Evolutionary conservation across 805 yeast species (phyloP).

Genomic region (Starmerella vaccinii): DNA sequence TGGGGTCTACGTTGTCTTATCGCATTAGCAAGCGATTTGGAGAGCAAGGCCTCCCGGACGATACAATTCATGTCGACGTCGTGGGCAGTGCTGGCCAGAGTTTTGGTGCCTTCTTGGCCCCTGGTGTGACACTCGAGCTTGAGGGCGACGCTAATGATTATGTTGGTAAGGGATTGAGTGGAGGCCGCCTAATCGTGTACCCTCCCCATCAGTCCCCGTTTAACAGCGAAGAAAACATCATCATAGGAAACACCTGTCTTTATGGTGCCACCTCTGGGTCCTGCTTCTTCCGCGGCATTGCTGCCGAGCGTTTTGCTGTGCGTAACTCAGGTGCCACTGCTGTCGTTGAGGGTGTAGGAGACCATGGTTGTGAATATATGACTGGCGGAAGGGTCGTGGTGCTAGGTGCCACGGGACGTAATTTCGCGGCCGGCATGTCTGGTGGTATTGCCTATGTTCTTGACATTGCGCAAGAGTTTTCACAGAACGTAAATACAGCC

Average conservation of each 20-base stretch:
- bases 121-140: constrained; percentile 87
- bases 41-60: constrained; percentile 86
- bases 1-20: constrained; percentile 91
- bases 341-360: constrained; percentile 95
- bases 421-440: constrained; percentile 96
- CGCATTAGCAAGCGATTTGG: constrained; percentile 90
- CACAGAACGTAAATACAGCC: constrained; percentile 64
- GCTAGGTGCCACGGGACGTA: constrained; percentile 81
- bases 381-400: constrained; percentile 97
- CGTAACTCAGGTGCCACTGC: constrained; percentile 98
- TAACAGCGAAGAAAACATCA: constrained; percentile 91
- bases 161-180: constrained; percentile 94
- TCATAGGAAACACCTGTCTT: constrained; percentile 93
- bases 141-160: constrained; percentile 98
- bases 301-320: constrained; percentile 96
- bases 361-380: constrained; percentile 98
- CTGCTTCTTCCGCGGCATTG: constrained; percentile 91
- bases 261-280: constrained; percentile 96
- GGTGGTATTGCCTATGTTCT: constrained; percentile 98
- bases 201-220: constrained; percentile 78
- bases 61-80: constrained; percentile 86
- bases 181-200: constrained; percentile 84
- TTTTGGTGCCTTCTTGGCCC: constrained; percentile 93
- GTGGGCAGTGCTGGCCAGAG: constrained; percentile 97
- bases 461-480: constrained; percentile 88